Evolutionary conservation across 164 flowering plant genomes (phyloP).

Genomic region (Buxus sempervirens): DNA sequence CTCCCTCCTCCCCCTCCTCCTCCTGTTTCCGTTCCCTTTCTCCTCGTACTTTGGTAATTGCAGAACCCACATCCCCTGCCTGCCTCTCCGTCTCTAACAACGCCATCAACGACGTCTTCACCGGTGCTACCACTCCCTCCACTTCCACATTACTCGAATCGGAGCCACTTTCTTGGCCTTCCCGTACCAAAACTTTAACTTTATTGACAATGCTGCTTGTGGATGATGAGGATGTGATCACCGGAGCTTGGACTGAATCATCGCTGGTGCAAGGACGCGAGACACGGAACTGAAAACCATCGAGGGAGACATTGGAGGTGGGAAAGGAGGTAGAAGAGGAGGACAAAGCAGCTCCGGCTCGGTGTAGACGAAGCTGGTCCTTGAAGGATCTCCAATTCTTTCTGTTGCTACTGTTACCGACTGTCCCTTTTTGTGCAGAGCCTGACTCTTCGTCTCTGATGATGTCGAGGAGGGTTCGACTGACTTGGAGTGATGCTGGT

Average conservation of each 20-base stretch:
- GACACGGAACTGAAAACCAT: neutral
- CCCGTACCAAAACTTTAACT: neutral
- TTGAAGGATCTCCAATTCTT: slow-evolving; percentile 57
- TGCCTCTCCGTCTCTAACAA: slow-evolving; percentile 66
- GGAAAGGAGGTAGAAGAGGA: slow-evolving; percentile 30
- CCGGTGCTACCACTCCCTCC: slow-evolving; percentile 19
- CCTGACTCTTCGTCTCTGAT: slow-evolving; percentile 47
- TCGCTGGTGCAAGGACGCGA: slow-evolving; percentile 1
- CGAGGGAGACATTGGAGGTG: slow-evolving; percentile 7
- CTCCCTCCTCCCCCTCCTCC: slow-evolving; percentile 28
- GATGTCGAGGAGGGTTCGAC: slow-evolving; percentile 56
- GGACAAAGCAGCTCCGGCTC: slow-evolving; percentile 45
- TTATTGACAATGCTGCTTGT: slow-evolving; percentile 8
- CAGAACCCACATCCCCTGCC: slow-evolving; percentile 29
- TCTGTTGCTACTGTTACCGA: slow-evolving; percentile 13
- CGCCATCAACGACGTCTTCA: slow-evolving; percentile 80
- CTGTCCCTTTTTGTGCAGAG: slow-evolving; percentile 15
- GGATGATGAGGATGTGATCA: neutral
- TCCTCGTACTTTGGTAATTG: slow-evolving; percentile 19
- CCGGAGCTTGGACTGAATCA: neutral
- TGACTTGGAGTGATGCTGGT: slow-evolving; percentile 10
- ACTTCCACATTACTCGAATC: slow-evolving; percentile 6
- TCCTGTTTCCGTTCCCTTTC: slow-evolving; percentile 26
- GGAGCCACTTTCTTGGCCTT: neutral
- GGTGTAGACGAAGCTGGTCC: slow-evolving; percentile 50